Conservation (phyloP, 805 yeast genomes). For the Kodamaea nitidulidarum region DNA sequence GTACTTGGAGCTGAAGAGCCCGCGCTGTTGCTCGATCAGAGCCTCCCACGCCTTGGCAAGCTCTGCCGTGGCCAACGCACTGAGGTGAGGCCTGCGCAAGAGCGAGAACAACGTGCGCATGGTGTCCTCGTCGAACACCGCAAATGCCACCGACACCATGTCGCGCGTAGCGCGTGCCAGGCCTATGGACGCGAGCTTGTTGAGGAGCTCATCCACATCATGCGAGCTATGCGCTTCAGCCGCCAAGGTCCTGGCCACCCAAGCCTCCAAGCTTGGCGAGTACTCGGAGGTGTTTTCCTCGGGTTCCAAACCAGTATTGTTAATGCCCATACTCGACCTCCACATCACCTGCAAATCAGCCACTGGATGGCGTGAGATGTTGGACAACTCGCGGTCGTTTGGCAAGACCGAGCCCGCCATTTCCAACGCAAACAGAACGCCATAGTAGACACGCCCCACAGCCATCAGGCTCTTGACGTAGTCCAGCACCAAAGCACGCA, state of each 20-base stretch:
- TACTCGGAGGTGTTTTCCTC: background rate
- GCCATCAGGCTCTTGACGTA: constrained; percentile 32
- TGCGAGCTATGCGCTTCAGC: too few relatives aligned
- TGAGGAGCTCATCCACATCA: too few relatives aligned
- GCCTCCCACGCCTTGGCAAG: constrained; percentile 66
- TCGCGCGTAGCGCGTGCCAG: constrained; percentile 31
- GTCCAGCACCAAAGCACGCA: constrained; percentile 72
- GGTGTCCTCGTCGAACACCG: constrained; percentile 52
- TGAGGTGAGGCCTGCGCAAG: constrained; percentile 55
- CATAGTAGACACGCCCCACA: constrained; percentile 50
- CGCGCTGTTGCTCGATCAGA: constrained; percentile 54
- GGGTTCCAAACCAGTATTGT: background rate
- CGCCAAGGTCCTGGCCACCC: too few relatives aligned
- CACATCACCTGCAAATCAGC: constrained; percentile 59
- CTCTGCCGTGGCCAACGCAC: constrained; percentile 62
- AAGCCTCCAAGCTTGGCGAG: too few relatives aligned
- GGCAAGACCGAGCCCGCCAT: constrained; percentile 75
- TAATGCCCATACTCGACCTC: too few relatives aligned
- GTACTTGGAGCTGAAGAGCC: constrained; percentile 55
- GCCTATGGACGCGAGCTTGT: background rate
- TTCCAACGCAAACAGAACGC: constrained; percentile 87
- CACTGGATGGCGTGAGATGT: constrained; percentile 36
- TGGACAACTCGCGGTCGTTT: constrained; percentile 60
- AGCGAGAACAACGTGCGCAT: constrained; percentile 66
- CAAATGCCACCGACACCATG: constrained; percentile 69